A percentile compares a stretch with the other conserved stretches of the same genome.
These are phyloP conservation scores for Penicillium cataractarum DNA, from an alignment of 495 filamentous ascomycete genomes.

Conservation along the genomic window DNA sequence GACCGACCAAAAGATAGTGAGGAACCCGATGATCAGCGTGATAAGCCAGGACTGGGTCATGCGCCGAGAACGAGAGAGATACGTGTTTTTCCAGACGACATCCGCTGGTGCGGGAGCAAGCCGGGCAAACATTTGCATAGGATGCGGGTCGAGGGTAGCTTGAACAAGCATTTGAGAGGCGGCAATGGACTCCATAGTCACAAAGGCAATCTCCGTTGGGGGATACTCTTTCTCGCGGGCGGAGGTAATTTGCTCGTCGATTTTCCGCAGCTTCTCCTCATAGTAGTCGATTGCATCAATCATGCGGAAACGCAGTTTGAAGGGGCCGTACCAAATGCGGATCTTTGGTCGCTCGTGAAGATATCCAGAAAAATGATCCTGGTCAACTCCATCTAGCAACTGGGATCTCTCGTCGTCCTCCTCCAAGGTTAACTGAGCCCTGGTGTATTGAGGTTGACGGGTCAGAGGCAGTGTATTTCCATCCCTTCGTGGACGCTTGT, in stretches of 20 bases:
- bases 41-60: conserved; percentile 80
- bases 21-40: conserved; percentile 75
- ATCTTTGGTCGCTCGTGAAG: conserved; percentile 63
- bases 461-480: conserved; percentile 55
- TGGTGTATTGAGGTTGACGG: conserved; percentile 47
- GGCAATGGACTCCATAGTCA: conserved; percentile 96
- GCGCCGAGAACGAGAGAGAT: conserved; percentile 72
- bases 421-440: conserved; percentile 35
- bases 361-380: conserved; percentile 43
- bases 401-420: conserved; percentile 52
- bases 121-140: conserved; percentile 80
- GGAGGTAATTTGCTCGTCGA: conserved; percentile 75
- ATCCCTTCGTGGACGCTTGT: conserved; percentile 50
- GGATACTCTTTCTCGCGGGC: conserved; percentile 77
- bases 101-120: conserved; percentile 86
- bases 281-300: conserved; percentile 95
- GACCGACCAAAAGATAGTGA: conserved; percentile 88
- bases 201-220: conserved; percentile 84
- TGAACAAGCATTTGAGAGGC: conserved; percentile 93
- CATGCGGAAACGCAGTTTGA: conserved; percentile 69
- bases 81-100: conserved; percentile 92
- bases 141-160: conserved; percentile 85
- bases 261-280: conserved; percentile 76
- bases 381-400: conserved; percentile 54
- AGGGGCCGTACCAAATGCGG: conserved; percentile 78